Evolutionary conservation across 257 asterid genomes (phyloP).

Genomic region (Mitragyna speciosa): DNA sequence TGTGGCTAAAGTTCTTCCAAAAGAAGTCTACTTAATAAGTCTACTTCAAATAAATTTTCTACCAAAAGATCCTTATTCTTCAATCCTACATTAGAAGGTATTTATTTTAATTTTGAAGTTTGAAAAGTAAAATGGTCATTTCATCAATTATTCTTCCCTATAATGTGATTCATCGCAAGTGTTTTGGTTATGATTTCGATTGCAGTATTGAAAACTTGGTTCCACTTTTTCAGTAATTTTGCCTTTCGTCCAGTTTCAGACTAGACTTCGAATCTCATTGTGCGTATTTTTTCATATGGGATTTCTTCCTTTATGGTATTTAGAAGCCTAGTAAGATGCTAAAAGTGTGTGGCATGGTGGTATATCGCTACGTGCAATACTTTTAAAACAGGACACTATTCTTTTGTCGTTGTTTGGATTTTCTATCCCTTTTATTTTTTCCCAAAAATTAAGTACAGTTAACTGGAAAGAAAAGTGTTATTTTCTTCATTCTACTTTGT

Average conservation of each 20-base stretch:
- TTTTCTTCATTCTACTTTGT: not conserved
- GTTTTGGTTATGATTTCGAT: not conserved
- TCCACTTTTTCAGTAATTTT: not conserved
- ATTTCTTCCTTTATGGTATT: not conserved
- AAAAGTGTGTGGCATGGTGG: not conserved
- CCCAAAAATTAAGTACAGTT: not conserved
- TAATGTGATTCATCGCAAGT: no score
- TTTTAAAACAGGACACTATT: not conserved
- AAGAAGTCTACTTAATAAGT: not conserved
- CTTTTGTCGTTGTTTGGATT: not conserved
- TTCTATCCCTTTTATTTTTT: not conserved
- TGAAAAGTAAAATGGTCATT: not conserved
- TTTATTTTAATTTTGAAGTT: not conserved
- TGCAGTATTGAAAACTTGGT: not conserved
- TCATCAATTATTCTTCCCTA: not conserved
- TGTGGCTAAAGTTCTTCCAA: not conserved
- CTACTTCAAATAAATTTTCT: not conserved
- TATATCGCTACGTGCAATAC: not conserved
- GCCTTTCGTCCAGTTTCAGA: conserved; percentile 1
- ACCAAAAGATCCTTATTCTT: not conserved
- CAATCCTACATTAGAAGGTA: not conserved
- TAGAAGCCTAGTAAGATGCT: not conserved
- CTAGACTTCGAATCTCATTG: not conserved
- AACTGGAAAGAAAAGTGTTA: not conserved
- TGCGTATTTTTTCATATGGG: not conserved